Percentiles rank a stretch among this genome's conserved stretches.
Evolutionary conservation across 1,284 basidiomycete genomes (phyloP).

Genomic region (Ustilago tritici): DNA sequence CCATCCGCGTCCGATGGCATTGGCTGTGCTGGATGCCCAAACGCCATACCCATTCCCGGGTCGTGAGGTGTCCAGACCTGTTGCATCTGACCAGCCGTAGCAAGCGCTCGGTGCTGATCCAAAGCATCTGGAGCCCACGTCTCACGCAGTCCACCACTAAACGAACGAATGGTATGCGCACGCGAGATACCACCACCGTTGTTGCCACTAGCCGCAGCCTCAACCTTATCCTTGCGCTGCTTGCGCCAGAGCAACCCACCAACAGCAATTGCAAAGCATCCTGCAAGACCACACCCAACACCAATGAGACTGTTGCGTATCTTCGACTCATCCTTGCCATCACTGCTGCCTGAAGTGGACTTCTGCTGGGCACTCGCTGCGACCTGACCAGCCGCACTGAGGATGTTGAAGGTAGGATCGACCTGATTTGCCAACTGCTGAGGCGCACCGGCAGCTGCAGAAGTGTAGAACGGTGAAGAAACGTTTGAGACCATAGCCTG

Average conservation of each 20-base stretch:
- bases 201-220: constrained; percentile 14
- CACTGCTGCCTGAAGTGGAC: constrained; percentile 9
- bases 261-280: constrained; percentile 34
- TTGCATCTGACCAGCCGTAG: constrained; percentile 28
- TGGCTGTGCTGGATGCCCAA: constrained; percentile 8
- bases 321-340: constrained; percentile 23
- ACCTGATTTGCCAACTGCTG: constrained; percentile 60
- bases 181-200: constrained; percentile 33
- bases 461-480: constrained; percentile 57
- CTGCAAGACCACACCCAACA: constrained; percentile 55
- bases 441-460: constrained; percentile 47
- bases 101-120: constrained; percentile 41
- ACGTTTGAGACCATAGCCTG: constrained; percentile 45
- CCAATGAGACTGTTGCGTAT: constrained; percentile 60
- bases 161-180: constrained; percentile 51
- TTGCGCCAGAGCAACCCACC: constrained; percentile 48
- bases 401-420: constrained; percentile 58
- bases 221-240: constrained; percentile 25
- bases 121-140: constrained; percentile 56
- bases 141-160: constrained; percentile 55
- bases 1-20: constrained; percentile 20
- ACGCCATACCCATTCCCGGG: constrained; percentile 19
- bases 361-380: constrained; percentile 17
- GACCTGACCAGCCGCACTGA: constrained; percentile 35
- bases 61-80: constrained; percentile 33